phyloP scores from a whole-genome alignment of 2,329 filamentous ascomycete genomes.

The Calcarisporium arbuscula region DNA sequence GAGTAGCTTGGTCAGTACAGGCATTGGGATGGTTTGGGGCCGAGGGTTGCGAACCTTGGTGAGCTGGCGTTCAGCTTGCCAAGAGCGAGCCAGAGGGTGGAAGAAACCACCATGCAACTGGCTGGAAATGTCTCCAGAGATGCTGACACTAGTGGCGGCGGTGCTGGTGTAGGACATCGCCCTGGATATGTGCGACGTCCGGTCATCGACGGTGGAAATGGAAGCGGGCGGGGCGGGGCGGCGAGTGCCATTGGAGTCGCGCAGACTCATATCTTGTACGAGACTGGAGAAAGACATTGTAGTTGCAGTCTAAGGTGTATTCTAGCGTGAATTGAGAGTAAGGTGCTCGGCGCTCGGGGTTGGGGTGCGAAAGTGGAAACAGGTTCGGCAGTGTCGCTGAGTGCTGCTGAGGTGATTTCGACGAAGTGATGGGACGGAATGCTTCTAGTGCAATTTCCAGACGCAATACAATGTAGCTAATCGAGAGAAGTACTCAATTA shows the following conservation, averaged over 20 bases:
- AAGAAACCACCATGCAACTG: conserved; percentile 79
- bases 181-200: conserved; percentile 54
- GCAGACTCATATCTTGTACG: conserved; percentile 57
- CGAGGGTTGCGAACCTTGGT: conserved; percentile 59
- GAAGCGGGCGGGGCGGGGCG: conserved; percentile 40
- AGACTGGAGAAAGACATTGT: conserved; percentile 66
- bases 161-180: conserved; percentile 63
- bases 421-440: no score
- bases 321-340: no score
- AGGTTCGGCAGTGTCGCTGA: no score
- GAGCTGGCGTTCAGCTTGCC: conserved; percentile 79
- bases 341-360: no score
- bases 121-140: conserved; percentile 69
- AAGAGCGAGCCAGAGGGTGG: conserved; percentile 70
- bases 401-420: no score
- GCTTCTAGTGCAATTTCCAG: no score
- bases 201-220: conserved; percentile 53
- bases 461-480: no score
- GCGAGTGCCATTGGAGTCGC: conserved; percentile 43
- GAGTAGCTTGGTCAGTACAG: conserved; percentile 4
- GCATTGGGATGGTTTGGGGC: neutral
- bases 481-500: no score
- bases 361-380: no score
- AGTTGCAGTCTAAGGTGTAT: no score
- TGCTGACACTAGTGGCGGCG: conserved; percentile 62